These are phyloP conservation scores for Xylariaceae sp. DNA, from an alignment of 2,329 filamentous ascomycete species.

Conservation along the genomic window DNA sequence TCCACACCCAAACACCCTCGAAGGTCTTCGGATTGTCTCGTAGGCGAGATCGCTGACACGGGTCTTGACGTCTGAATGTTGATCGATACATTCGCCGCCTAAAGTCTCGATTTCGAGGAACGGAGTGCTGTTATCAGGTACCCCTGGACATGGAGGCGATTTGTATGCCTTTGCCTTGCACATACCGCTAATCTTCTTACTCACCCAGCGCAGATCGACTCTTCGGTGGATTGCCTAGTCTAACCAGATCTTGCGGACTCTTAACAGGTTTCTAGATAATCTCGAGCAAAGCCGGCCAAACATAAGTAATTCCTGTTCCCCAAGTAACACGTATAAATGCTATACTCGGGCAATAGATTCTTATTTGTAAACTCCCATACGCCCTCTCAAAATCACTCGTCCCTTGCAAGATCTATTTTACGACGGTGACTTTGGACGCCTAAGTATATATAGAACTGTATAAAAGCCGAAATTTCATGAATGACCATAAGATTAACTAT, in stretches of 20 bases:
- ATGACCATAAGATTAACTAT: no score
- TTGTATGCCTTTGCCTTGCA: slow-evolving; percentile 30
- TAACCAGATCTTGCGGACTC: slow-evolving; percentile 53
- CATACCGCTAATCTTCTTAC: slow-evolving; percentile 52
- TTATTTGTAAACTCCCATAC: no score
- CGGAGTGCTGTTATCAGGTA: slow-evolving; percentile 20
- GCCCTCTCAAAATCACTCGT: no score
- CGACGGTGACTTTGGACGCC: no score
- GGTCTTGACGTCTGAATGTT: slow-evolving; percentile 44
- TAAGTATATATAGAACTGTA: no score
- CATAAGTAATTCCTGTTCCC: slow-evolving; percentile 58
- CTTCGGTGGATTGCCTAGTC: slow-evolving; percentile 61
- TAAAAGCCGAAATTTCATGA: no score
- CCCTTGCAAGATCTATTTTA: no score
- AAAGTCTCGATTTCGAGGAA: slow-evolving; percentile 31
- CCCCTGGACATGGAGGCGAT: slow-evolving; percentile 20
- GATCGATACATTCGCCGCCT: slow-evolving; percentile 28
- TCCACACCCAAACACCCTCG: slow-evolving; percentile 59
- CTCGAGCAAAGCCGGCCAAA: slow-evolving; percentile 49
- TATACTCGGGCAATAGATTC: slow-evolving; percentile 41
- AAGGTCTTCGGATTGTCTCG: slow-evolving; percentile 45
- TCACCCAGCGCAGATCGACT: slow-evolving; percentile 57
- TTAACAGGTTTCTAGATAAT: slow-evolving; percentile 30
- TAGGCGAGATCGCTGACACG: slow-evolving; percentile 50
- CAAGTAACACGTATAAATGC: slow-evolving; percentile 55